Evolutionary conservation across 2,329 filamentous ascomycete genomes (phyloP).

Genomic region (Cladobotryum protrusum): DNA sequence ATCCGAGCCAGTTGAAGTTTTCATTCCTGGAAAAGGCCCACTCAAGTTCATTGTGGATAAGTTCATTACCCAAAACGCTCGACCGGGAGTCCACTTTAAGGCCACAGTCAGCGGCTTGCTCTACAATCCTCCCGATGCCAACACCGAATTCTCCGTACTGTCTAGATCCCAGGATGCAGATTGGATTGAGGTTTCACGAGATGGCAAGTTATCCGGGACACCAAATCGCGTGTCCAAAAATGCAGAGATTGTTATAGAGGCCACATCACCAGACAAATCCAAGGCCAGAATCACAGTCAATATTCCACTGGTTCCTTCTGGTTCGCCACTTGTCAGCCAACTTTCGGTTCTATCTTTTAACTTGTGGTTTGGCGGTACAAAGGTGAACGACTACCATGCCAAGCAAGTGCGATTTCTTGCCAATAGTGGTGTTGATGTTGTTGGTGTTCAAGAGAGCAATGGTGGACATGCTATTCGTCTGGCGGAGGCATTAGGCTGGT

Average conservation of each 20-base stretch:
- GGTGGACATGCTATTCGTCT: conserved; percentile 27
- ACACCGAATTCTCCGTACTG: conserved; percentile 23
- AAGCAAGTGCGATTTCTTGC: conserved; percentile 34
- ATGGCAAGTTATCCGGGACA: conserved; percentile 31
- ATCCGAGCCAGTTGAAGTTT: conserved; percentile 26
- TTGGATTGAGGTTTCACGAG: conserved; percentile 28
- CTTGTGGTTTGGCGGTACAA: conserved; percentile 33
- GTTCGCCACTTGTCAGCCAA: conserved; percentile 25
- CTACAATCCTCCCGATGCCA: conserved; percentile 16
- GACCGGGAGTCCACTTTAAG: conserved; percentile 27
- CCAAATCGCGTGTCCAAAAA: conserved; percentile 18
- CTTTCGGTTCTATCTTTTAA: conserved; percentile 33
- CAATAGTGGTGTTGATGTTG: conserved; percentile 26
- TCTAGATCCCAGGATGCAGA: conserved; percentile 14
- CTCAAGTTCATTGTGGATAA: conserved; percentile 25
- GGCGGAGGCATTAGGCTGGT: conserved; percentile 34
- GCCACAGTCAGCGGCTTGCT: conserved; percentile 29
- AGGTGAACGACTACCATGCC: conserved; percentile 30
- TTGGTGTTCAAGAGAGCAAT: conserved; percentile 33
- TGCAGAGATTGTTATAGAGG: conserved; percentile 22
- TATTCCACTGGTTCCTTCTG: conserved; percentile 25
- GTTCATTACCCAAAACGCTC: conserved; percentile 31
- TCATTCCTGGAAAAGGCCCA: conserved; percentile 16
- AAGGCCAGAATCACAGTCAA: conserved; percentile 22
- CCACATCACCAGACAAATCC: conserved; percentile 20